Base-by-base conservation (phyloP, 2,329 filamentous ascomycete species). In the Setomelanomma holmii region DNA sequence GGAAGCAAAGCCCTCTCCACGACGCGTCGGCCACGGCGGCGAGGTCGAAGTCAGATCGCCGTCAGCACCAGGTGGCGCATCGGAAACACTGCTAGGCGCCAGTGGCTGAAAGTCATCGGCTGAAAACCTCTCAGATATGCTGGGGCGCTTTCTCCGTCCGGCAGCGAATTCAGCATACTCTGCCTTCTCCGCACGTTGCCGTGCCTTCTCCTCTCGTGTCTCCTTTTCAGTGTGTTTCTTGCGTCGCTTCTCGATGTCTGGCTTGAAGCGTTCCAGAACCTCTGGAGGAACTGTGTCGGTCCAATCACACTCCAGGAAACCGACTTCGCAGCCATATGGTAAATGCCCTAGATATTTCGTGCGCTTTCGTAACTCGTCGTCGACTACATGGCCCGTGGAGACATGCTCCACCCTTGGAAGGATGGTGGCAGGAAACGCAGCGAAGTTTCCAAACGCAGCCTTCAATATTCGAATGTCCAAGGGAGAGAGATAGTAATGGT, bases 291-390 rank as follows among this genome's bases (percentile, higher is more conserved):
- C 90, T 33, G 95, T 90, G 61, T 96, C 92, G 3, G 90, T 92
- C 93, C 93, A 97, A 72, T 97, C 92, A 68, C 93, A 97, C 75
- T 97, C 93, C 1, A 97, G 75, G 66, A 96, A 96, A 60, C 84
- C 91, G 36, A 97, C 90, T 60, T 96, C 89, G 71, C 92, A 96
- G n/a, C 93, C 93, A 44, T 89, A 87, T 0, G 93, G 93, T 5
- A 97, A 81, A 73, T 97, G 93, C 1, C 86, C 86, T 3, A 97
- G 82, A 60, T 96, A 97, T 71, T 95, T 96, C 49, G 90, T 87
- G 24, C 91, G 85, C 69, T 89, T 92, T 40, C 93, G 86, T 46
- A 96, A 75, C 14, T 88, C 87, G 66, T 96, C 92, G 61, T 97
- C 92, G 4, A 97, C 86, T 4, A 91, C 87, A 68, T 96, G 91